A percentile compares a stretch with the other conserved stretches of the same genome.
phyloP scores from a whole-genome alignment of 352 stramenopile species.

The Globisporangium radiosum region DNA sequence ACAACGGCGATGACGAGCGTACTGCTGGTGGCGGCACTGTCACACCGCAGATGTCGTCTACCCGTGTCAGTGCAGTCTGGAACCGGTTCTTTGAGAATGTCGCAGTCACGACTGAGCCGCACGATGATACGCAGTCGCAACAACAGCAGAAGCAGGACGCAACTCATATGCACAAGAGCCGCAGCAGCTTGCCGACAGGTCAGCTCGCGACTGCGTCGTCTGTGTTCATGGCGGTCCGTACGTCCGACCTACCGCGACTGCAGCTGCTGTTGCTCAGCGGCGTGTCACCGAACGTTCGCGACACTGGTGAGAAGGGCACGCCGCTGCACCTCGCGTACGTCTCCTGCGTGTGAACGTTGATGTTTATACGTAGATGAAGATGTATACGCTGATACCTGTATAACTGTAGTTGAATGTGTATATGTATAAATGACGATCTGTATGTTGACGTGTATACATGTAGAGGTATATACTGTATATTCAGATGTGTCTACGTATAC shows the following conservation, averaged over 20 bases:
- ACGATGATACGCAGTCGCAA: not conserved
- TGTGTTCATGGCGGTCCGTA: constrained; percentile 50
- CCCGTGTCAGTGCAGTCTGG: constrained; percentile 60
- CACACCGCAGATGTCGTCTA: constrained; percentile 21
- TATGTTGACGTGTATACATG: not conserved
- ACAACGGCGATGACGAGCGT: too few species aligned
- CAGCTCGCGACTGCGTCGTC: constrained; percentile 3
- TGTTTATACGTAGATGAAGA: too few species aligned
- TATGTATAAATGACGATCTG: constrained; percentile 1
- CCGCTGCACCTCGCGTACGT: constrained; percentile 65
- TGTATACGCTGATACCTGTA: not conserved
- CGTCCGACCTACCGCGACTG: constrained; percentile 31
- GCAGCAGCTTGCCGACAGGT: not conserved
- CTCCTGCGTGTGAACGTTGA: not conserved
- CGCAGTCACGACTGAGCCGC: not conserved
- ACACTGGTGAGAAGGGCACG: constrained; percentile 58
- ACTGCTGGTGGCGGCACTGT: not conserved
- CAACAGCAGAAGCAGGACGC: not conserved
- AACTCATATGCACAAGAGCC: not conserved
- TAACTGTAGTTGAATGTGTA: too few species aligned
- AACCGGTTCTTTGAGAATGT: constrained; percentile 77
- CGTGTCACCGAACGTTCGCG: constrained; percentile 44
- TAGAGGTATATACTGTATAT: too few species aligned
- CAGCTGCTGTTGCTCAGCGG: constrained; percentile 43
- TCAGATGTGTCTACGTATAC: too few species aligned